A percentile compares a stretch with the other conserved stretches of the same genome.
phyloP scores from a whole-genome alignment of 164 flowering plant species.

The Tetrastigma voinierianum region DNA sequence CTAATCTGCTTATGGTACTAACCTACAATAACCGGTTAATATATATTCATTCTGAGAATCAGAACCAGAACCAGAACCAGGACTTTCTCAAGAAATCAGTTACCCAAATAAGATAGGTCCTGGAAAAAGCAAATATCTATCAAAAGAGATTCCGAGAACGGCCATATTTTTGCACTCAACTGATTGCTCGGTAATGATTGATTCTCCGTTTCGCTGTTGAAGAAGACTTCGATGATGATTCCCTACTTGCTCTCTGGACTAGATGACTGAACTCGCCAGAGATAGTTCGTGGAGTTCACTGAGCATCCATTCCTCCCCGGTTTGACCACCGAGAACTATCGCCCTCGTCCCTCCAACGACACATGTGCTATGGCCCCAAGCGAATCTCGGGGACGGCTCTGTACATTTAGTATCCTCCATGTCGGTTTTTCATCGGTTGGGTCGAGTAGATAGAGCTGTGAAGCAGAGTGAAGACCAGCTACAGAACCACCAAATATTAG shows the following conservation, averaged over 20 bases:
- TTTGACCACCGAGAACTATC: conserved; percentile 89
- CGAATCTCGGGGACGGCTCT: conserved; percentile 88
- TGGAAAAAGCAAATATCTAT: too few relatives aligned
- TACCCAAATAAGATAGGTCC: conserved; percentile 2
- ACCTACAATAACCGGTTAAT: too few relatives aligned
- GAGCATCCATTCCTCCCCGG: conserved; percentile 96
- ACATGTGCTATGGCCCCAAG: conserved; percentile 95
- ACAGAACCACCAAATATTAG: conserved; percentile 94
- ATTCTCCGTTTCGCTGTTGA: too few relatives aligned
- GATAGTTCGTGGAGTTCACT: conserved; percentile 83
- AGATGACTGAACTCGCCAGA: conserved; percentile 49
- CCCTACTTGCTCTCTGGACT: too few relatives aligned
- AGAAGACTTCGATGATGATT: too few relatives aligned
- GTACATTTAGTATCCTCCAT: conserved; percentile 88
- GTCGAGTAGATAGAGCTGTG: conserved; percentile 79
- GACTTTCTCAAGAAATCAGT: conserved; percentile 13
- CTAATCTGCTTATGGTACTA: too few relatives aligned
- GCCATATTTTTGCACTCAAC: not conserved
- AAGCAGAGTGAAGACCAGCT: conserved; percentile 92
- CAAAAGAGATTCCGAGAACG: not conserved
- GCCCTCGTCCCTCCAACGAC: conserved; percentile 93
- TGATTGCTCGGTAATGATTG: too few relatives aligned
- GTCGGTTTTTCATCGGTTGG: conserved; percentile 95
- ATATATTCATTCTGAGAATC: conserved; percentile 11
- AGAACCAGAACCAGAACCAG: conserved; percentile 6